These are phyloP conservation scores for Agaricus blazei DNA, from an alignment of 768 basidiomycete genomes.

Conservation along the genomic window DNA sequence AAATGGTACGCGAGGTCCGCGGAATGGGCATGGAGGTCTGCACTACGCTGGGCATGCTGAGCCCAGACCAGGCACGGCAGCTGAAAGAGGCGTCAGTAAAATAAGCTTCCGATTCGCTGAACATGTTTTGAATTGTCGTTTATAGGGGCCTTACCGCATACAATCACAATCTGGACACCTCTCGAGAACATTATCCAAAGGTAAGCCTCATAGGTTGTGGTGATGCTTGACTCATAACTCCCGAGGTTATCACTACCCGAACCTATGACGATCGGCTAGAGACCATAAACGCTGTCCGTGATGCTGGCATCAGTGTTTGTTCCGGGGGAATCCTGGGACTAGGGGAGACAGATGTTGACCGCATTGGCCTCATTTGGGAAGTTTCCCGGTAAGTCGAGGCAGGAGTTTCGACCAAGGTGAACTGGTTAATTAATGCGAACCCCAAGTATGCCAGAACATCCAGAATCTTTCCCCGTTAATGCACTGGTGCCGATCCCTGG, in stretches of 20 bases:
- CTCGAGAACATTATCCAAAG: conserved; percentile 92
- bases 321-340: conserved; percentile 95
- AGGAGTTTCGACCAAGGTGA: neutral
- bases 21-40: conserved; percentile 99
- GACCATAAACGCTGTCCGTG: conserved; percentile 86
- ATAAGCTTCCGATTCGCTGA: neutral
- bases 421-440: conserved; percentile 7
- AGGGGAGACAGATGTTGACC: conserved; percentile 85
- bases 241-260: conserved; percentile 89
- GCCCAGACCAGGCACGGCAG: conserved; percentile 85
- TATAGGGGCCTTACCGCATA: conserved; percentile 88
- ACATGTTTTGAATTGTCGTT: neutral
- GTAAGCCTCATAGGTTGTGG: conserved; percentile 30
- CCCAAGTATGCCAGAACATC: conserved; percentile 85
- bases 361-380: conserved; percentile 92
- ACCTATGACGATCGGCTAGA: conserved; percentile 90
- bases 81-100: conserved; percentile 84
- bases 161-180: conserved; percentile 98
- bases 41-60: conserved; percentile 96
- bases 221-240: neutral
- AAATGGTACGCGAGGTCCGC: conserved; percentile 88
- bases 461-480: conserved; percentile 99
- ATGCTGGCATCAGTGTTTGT: conserved; percentile 96
- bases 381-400: conserved; percentile 67
- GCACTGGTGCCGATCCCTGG: conserved; percentile 94